Evolutionary conservation across 345 rosid genomes (phyloP).

Genomic region (Trapa bicornis): DNA sequence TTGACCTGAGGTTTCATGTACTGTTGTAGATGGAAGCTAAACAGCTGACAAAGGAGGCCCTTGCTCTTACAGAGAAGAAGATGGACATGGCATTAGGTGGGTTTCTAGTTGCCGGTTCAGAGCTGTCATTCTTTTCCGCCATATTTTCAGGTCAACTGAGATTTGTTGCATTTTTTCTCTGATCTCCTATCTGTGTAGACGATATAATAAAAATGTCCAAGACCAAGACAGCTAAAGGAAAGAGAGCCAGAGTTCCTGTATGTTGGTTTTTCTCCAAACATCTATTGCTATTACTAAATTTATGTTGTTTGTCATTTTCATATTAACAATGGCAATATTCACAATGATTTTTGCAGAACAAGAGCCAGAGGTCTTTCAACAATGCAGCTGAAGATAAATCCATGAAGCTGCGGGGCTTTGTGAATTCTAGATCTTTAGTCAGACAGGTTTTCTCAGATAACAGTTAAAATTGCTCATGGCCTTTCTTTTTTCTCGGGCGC

Average conservation of each 20-base stretch:
- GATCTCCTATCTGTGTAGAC: slow-evolving; percentile 23
- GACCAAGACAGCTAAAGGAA: slow-evolving; percentile 27
- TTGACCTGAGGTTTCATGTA: neutral
- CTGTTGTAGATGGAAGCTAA: slow-evolving; percentile 43
- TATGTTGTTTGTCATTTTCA: neutral
- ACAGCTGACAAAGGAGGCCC: slow-evolving; percentile 59
- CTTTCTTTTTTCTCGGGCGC: too few species aligned
- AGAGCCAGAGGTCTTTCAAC: slow-evolving; percentile 28
- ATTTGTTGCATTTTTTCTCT: neutral
- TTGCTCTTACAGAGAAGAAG: slow-evolving; percentile 87
- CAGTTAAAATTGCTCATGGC: too few species aligned
- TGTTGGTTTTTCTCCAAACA: slow-evolving; percentile 2
- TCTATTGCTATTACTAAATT: neutral
- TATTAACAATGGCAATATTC: neutral
- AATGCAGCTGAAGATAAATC: slow-evolving; percentile 34
- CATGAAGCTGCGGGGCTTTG: slow-evolving; percentile 39
- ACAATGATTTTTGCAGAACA: slow-evolving; percentile 32
- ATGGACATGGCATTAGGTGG: slow-evolving; percentile 85
- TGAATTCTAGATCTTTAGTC: slow-evolving; percentile 59
- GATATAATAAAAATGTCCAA: slow-evolving; percentile 85
- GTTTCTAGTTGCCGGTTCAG: neutral
- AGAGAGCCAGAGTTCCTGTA: slow-evolving; percentile 50
- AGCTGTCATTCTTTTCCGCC: neutral
- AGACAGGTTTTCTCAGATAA: slow-evolving; percentile 47
- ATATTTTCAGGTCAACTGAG: neutral